These are phyloP conservation scores for Incumbomyces lentus DNA, from an alignment of 2,329 filamentous ascomycete species.

Conservation along the genomic window DNA sequence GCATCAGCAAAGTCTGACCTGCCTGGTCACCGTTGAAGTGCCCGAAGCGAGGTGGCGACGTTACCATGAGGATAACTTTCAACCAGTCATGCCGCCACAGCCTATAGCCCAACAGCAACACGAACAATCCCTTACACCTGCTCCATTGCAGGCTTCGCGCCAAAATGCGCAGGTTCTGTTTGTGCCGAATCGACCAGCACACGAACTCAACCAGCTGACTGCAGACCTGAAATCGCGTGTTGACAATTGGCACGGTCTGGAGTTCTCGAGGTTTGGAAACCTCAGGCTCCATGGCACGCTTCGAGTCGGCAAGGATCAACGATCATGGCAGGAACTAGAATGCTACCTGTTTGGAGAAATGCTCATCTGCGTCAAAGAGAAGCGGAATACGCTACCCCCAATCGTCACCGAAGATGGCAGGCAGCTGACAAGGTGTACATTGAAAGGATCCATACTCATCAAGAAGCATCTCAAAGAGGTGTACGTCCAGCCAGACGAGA, in stretches of 20 bases:
- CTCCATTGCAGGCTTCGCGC: conserved; percentile 44
- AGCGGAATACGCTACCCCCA: conserved; percentile 59
- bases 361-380: conserved; percentile 99
- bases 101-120: background rate
- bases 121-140: conserved; percentile 28
- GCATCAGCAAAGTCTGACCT: conserved; percentile 90
- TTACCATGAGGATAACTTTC: conserved; percentile 59
- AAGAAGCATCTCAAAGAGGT: conserved; percentile 95
- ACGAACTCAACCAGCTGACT: conserved; percentile 72
- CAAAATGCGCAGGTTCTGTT: conserved; percentile 1
- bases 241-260: conserved; percentile 95
- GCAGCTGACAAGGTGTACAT: conserved; percentile 66
- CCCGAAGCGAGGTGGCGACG: conserved; percentile 84
- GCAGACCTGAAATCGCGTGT: conserved; percentile 78
- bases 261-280: conserved; percentile 78
- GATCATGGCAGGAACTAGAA: conserved; percentile 95
- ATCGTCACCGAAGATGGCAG: conserved; percentile 53
- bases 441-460: conserved; percentile 96
- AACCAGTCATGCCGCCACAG: conserved; percentile 41
- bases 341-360: conserved; percentile 97
- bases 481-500: conserved; percentile 59
- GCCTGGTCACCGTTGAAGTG: conserved; percentile 86
- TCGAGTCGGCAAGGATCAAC: conserved; percentile 87
- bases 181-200: conserved; percentile 56
- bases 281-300: conserved; percentile 80